Evolutionary conservation across 768 basidiomycete genomes (phyloP), one percentile per base, ranked within the genome.

Genomic region (Agaricus bisporus): DNA sequence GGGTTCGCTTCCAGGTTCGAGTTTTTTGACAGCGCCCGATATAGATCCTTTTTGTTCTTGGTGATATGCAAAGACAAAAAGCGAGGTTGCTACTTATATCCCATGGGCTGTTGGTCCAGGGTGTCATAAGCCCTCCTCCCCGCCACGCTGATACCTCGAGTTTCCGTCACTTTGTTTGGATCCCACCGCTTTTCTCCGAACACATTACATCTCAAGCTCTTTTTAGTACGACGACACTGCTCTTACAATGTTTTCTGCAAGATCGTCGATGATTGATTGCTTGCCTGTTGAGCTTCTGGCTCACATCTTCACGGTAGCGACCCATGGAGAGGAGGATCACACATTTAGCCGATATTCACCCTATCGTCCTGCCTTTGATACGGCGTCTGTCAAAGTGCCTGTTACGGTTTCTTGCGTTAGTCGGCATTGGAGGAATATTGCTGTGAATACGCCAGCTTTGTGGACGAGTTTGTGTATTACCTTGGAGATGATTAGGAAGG

Each of bases 241-340:
- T 53, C 22, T 46, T 32, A 11, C 32, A 32, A 32, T 32, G 32
- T 32, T 4, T 32, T 32, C 32, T 55, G 36, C 62, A 63, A 44
- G 46, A 32, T 11, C 59, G 9, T 62, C 68, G 12, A 69, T 73
- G 3, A 72, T 80, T 49, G 38, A 68, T 58, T 64, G 56, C 20
- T 74, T 84, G 22, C 82, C 83, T 7, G 72, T 76, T 32, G 82
- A 84, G 65, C 71, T 83, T 5, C 70, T 84, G 26, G 75, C 81
- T 0, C 73, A 78, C 48, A 77, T 85, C 54, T 82, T 85, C 60
- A 58, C 65, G 12, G 68, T 83, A 45, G 74, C 69, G n/a, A 70
- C 71, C 1, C 73, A 76, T 52, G 60, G 65, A 32, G 41, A 58
- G 10, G 52, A 63, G 38, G 58, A 52, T 15, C 46, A 22, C 29